phyloP scores from a whole-genome alignment of 1,284 basidiomycete genomes.

The Cutaneotrichosporon spelunceum region DNA sequence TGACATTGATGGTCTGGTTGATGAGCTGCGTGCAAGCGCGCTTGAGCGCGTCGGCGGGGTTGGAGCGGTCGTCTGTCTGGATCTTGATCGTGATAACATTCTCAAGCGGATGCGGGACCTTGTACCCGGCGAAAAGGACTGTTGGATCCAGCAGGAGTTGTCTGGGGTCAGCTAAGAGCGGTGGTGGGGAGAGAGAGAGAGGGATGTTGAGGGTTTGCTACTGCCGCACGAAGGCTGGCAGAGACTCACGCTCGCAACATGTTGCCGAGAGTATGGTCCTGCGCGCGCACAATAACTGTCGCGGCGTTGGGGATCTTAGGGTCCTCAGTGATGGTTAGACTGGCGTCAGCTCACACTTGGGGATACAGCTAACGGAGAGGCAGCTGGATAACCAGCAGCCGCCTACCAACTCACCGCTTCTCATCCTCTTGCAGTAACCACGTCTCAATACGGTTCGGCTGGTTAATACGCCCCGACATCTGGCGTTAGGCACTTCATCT shows the following conservation, averaged over 20 bases:
- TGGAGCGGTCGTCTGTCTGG: slow-evolving; percentile 84
- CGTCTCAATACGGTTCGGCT: slow-evolving; percentile 81
- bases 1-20: slow-evolving; percentile 60
- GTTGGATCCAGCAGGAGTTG: slow-evolving; percentile 80
- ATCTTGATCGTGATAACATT: slow-evolving; percentile 91
- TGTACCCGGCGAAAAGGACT: slow-evolving; percentile 94
- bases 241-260: slow-evolving; percentile 83
- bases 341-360: slow-evolving; percentile 49
- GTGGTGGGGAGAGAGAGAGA: too few relatives aligned
- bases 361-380: too few relatives aligned
- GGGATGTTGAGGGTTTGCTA: slow-evolving; percentile 5
- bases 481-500: slow-evolving; percentile 15
- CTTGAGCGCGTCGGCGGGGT: slow-evolving; percentile 80
- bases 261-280: slow-evolving; percentile 95
- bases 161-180: slow-evolving; percentile 54
- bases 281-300: slow-evolving; percentile 88
- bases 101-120: slow-evolving; percentile 93
- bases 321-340: slow-evolving; percentile 88
- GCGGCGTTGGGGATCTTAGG: slow-evolving; percentile 97
- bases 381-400: too few relatives aligned
- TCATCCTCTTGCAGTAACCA: slow-evolving; percentile 83
- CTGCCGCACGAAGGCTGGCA: too few relatives aligned
- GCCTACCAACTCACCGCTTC: slow-evolving; percentile 65
- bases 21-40: slow-evolving; percentile 81
- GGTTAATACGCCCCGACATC: slow-evolving; percentile 66